Conservation (phyloP, 305 asterid genomes). For the Fraxinus angustifolia region DNA sequence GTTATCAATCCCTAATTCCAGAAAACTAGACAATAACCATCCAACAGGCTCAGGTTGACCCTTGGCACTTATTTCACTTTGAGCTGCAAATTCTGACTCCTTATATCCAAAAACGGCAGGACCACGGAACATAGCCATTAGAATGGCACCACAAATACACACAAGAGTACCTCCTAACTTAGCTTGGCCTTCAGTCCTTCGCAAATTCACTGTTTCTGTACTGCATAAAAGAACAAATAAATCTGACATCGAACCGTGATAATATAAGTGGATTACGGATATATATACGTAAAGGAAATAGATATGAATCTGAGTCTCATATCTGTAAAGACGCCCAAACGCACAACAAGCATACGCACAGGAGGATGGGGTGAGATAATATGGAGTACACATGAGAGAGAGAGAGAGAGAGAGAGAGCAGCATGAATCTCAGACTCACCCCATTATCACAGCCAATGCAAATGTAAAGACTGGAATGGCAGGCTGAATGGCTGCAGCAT, state of each 20-base stretch:
- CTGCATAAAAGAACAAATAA: slow-evolving; percentile 57
- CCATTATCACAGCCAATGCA: slow-evolving; percentile 77
- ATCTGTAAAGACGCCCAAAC: not conserved
- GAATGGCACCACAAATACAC: slow-evolving; percentile 86
- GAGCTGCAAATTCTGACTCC: slow-evolving; percentile 57
- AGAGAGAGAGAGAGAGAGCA: slow-evolving; percentile 2
- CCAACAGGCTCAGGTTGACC: slow-evolving; percentile 93
- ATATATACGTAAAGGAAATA: not conserved
- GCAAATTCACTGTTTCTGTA: slow-evolving; percentile 77
- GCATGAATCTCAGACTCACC: slow-evolving; percentile 48
- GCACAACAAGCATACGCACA: not conserved
- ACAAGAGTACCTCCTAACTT: slow-evolving; percentile 86
- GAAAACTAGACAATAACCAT: slow-evolving; percentile 55
- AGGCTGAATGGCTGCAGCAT: slow-evolving; percentile 97
- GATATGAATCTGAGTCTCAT: not conserved
- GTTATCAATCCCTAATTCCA: slow-evolving; percentile 54
- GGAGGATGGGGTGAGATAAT: not conserved
- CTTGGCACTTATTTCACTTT: slow-evolving; percentile 67
- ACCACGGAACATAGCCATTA: slow-evolving; percentile 85
- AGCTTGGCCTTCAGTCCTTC: slow-evolving; percentile 74
- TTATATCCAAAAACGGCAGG: slow-evolving; percentile 68
- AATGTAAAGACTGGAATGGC: slow-evolving; percentile 93
- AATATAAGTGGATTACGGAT: not conserved
- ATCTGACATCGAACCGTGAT: slow-evolving; percentile 27
- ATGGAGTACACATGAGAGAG: not conserved